A percentile compares a stretch with the other conserved stretches of the same genome.
Conservation (phyloP, 1,139 yeast species). For the Diutina rugosa region DNA sequence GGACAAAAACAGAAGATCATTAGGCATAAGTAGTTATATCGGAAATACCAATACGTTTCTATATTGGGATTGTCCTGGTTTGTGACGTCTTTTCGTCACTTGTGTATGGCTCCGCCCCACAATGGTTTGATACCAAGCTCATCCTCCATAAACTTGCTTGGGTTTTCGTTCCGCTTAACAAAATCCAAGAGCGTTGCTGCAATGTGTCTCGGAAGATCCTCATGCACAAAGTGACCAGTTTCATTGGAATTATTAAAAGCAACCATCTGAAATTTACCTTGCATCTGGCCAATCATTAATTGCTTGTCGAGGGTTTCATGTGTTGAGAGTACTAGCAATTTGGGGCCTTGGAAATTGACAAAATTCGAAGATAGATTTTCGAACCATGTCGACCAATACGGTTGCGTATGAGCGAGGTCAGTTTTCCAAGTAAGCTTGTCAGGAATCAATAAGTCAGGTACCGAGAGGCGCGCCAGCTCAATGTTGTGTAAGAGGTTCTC, state of each 20-base stretch:
- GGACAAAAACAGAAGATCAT: too few species aligned
- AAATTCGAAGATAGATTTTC: conserved; percentile 53
- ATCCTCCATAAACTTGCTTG: conserved; percentile 22
- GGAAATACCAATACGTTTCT: too few species aligned
- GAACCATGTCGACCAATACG: conserved; percentile 82
- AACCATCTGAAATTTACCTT: conserved; percentile 80
- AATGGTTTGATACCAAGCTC: conserved; percentile 30
- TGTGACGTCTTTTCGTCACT: conserved; percentile 4
- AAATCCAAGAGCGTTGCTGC: conserved; percentile 43
- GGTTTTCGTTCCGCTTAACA: conserved; percentile 26
- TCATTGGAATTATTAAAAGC: conserved; percentile 49
- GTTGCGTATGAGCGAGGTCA: conserved; percentile 44
- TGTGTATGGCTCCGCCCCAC: conserved; percentile 38
- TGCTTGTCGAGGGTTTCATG: conserved; percentile 79
- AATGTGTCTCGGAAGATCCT: conserved; percentile 66
- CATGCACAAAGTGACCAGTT: conserved; percentile 88
- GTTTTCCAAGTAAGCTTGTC: conserved; percentile 41
- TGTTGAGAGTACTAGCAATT: conserved; percentile 74
- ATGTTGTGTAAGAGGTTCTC: conserved; percentile 38
- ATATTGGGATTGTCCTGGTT: too few species aligned
- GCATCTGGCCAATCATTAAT: conserved; percentile 93
- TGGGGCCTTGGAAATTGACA: conserved; percentile 26
- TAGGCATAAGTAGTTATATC: too few species aligned
- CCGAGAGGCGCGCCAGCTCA: conserved; percentile 59
- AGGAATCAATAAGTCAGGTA: conserved; percentile 47